phyloP scores from a whole-genome alignment of 208 protist genomes.

The Tetramitus jugosus region DNA sequence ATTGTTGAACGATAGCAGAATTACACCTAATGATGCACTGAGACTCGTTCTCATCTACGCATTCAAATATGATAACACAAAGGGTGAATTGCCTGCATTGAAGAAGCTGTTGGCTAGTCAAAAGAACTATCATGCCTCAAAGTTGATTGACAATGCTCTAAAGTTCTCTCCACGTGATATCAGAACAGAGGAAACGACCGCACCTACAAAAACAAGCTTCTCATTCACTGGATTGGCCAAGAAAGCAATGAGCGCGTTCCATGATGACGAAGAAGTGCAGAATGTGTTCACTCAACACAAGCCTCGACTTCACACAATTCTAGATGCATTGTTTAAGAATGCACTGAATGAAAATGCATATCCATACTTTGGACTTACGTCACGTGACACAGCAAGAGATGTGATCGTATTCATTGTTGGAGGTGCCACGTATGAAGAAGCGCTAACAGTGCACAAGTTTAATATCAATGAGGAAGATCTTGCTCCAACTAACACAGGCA shows the following conservation, averaged over 20 bases:
- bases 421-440: constrained; percentile 63
- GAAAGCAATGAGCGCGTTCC: neutral
- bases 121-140: neutral
- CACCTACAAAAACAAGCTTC: constrained; percentile 22
- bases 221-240: neutral
- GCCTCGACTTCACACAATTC: constrained; percentile 67
- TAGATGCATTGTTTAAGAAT: constrained; percentile 52
- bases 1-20: neutral
- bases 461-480: no score
- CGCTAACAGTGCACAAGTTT: no score
- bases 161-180: no score
- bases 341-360: constrained; percentile 50
- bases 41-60: constrained; percentile 52
- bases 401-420: constrained; percentile 69
- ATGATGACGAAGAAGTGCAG: constrained; percentile 18
- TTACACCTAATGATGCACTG: constrained; percentile 30
- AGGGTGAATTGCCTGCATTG: neutral
- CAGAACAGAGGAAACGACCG: no score
- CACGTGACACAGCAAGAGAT: constrained; percentile 36
- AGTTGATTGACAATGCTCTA: neutral
- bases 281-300: constrained; percentile 90
- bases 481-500: no score
- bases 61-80: constrained; percentile 44
- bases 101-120: no score
- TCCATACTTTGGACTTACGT: neutral